Evolutionary conservation across 495 filamentous ascomycete species (phyloP), one percentile per base, ranked within the genome.

Genomic region (Monascus purpureus): DNA sequence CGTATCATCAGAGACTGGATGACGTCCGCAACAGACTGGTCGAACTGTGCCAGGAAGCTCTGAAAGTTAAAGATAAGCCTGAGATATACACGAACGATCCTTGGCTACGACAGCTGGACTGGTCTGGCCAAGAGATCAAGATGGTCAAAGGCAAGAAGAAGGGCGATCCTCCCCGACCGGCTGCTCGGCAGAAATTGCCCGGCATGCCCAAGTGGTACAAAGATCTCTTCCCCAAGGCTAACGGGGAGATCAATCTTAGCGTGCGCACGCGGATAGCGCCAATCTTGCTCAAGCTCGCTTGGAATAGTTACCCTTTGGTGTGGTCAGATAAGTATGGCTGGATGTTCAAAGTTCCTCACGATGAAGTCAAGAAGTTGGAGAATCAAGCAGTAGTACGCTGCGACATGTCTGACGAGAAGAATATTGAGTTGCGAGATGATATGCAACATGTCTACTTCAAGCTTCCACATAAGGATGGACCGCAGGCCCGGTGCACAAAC

Each of bases 181-280:
- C 76, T 11, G 76, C 77, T 2, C 65, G 80, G 16, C 88, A 95
- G 57, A 96, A 95, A 62, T 82, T 77, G 54, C 86, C 86, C 3
- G 90, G 90, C 18, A 86, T 82, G 81, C 90, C 90, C 0, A 67
- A 80, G 39, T 99, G 90, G 90, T 99, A 93, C 53, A 94, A 87
- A 50, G 84, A 83, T 48, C 58, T 96, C 13, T 93, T 93, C 39
- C 34, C 65, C 2, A 82, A 73, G 24, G 75, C 47, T 19, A 65
- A 67, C 16, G 52, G 68, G 0, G 52, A 63, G 1, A 87, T 93
- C 25, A 75, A 68, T 32, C 47, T 99, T n/a, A 80, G 81, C 0
- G 86, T 95, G 5, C 73, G 92, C 18, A 82, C 86, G 22, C 73
- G 90, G 23, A 77, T 94, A 52, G 80, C 88, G 2, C 87, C 92